Conservation (phyloP, 306 rosid species). For the Arachis stenosperma region DNA sequence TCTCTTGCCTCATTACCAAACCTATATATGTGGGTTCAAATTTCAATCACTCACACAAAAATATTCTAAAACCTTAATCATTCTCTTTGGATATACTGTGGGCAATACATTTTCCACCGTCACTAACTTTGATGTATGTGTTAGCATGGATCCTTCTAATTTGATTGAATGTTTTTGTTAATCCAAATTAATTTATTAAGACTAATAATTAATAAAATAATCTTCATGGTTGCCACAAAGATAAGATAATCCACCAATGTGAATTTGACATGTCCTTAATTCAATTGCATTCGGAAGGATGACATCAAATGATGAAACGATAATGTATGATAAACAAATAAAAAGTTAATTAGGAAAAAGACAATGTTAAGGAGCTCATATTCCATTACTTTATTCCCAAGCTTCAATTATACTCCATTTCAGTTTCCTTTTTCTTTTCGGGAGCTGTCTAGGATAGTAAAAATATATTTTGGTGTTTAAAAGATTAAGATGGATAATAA, state of each 20-base stretch:
- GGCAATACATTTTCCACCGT: neutral
- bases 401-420: neutral
- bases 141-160: neutral
- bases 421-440: neutral
- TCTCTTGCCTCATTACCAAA: slow-evolving; percentile 16
- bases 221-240: neutral
- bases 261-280: slow-evolving; percentile 40
- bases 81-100: neutral
- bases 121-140: neutral
- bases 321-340: neutral
- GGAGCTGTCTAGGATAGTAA: neutral
- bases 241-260: slow-evolving; percentile 28
- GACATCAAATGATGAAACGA: too few relatives aligned
- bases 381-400: slow-evolving; percentile 25
- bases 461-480: too few relatives aligned
- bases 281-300: slow-evolving; percentile 10
- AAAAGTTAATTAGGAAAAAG: slow-evolving; percentile 13
- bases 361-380: slow-evolving; percentile 43
- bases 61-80: neutral
- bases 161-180: slow-evolving; percentile 5
- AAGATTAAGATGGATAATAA: too few relatives aligned
- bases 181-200: neutral
- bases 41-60: neutral
- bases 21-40: neutral
- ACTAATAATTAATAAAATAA: neutral